Percentiles rank a stretch among this genome's conserved stretches.
These are phyloP conservation scores for Cudoniella acicularis DNA, from an alignment of 495 filamentous ascomycete species.

Conservation along the genomic window DNA sequence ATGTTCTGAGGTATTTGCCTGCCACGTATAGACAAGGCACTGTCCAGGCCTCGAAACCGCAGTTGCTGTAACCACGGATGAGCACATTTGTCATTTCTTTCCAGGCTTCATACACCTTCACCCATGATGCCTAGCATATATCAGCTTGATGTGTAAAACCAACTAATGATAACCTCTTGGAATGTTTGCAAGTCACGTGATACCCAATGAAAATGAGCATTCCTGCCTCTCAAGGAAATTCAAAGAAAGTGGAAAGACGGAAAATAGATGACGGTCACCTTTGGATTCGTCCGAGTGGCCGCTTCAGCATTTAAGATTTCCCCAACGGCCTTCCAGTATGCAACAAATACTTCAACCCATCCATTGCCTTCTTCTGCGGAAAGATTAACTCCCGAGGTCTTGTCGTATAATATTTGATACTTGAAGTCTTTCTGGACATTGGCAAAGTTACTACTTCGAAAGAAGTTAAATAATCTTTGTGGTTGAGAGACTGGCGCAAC, in stretches of 20 bases:
- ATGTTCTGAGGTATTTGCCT: conserved; percentile 77
- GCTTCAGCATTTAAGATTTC: conserved; percentile 59
- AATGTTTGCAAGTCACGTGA: conserved; percentile 1
- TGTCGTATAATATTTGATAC: conserved; percentile 56
- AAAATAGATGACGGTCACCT: conserved; percentile 26
- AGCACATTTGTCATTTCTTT: conserved; percentile 68
- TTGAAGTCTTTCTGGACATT: conserved; percentile 54
- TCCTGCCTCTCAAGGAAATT: not conserved
- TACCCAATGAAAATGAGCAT: not conserved
- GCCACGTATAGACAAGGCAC: conserved; percentile 81
- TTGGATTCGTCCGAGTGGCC: conserved; percentile 31
- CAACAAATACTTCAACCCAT: conserved; percentile 79
- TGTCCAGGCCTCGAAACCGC: conserved; percentile 77
- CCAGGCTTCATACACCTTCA: conserved; percentile 78
- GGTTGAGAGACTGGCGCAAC: conserved; percentile 52
- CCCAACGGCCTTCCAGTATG: conserved; percentile 77
- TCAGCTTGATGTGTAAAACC: not conserved
- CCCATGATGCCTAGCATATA: conserved; percentile 53
- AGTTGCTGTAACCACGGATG: conserved; percentile 68
- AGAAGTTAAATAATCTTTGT: conserved; percentile 57
- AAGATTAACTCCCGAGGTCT: conserved; percentile 39
- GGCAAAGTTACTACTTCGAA: conserved; percentile 56
- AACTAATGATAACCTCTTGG: not conserved
- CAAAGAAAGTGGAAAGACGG: not conserved
- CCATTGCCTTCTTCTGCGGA: conserved; percentile 61